Evolutionary conservation across 805 yeast genomes (phyloP).

Genomic region (Naumovozyma baii): DNA sequence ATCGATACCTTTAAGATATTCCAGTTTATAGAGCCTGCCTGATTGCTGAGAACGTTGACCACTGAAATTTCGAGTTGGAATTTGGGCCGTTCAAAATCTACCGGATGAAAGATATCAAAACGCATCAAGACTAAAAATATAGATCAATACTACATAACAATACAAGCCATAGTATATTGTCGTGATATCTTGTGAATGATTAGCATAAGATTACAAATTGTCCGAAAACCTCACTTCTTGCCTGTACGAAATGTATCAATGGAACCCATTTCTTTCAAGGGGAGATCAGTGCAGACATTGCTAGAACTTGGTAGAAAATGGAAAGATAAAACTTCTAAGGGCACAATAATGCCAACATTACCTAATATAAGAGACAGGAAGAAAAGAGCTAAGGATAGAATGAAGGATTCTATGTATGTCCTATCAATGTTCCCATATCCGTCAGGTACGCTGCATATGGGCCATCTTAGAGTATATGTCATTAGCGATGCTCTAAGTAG

Average conservation of each 20-base stretch:
- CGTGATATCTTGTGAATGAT: no score
- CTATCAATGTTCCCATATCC: conserved; percentile 95
- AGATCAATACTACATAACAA: no score
- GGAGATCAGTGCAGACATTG: conserved; percentile 2
- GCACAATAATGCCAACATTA: conserved; percentile 2
- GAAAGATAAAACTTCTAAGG: conserved; percentile 17
- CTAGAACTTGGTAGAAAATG: conserved; percentile 22
- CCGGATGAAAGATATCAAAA: neutral
- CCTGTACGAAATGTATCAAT: no score
- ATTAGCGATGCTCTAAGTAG: conserved; percentile 79
- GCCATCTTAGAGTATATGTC: conserved; percentile 87
- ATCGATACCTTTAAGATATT: no score
- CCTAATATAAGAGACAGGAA: neutral
- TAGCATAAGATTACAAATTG: no score
- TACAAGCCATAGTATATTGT: no score
- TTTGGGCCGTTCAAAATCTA: neutral
- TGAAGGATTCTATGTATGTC: conserved; percentile 36
- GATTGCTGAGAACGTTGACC: no score
- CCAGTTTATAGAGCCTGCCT: no score
- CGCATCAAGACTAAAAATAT: no score
- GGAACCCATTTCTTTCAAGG: neutral
- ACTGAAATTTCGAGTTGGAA: no score
- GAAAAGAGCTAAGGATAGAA: conserved; percentile 2
- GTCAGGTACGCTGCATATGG: conserved; percentile 86
- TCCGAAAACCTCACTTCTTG: no score